Conservation (phyloP, 768 basidiomycete genomes). For the Dioszegia hungarica region DNA sequence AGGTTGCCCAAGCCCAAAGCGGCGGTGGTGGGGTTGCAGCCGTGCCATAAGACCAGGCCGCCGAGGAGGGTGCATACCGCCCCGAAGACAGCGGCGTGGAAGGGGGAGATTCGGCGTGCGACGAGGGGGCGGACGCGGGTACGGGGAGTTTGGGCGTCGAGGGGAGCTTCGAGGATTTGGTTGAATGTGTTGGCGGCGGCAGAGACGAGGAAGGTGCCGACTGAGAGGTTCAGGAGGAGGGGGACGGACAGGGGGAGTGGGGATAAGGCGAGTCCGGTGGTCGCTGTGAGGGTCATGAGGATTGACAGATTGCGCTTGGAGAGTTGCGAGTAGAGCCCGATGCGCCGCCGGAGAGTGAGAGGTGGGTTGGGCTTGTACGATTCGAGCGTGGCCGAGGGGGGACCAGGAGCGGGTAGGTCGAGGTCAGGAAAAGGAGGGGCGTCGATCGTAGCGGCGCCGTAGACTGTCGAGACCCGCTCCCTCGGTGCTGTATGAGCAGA, state of each 20-base stretch:
- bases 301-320: conserved; percentile 78
- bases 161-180: conserved; percentile 88
- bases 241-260: conserved; percentile 80
- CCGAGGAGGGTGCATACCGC: conserved; percentile 70
- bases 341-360: conserved; percentile 53
- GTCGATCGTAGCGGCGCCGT: conserved; percentile 17
- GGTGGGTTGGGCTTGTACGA: conserved; percentile 39
- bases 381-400: conserved; percentile 29
- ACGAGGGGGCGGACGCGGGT: conserved; percentile 85
- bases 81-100: conserved; percentile 80
- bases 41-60: conserved; percentile 67
- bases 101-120: conserved; percentile 71
- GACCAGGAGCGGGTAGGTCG: conserved; percentile 25
- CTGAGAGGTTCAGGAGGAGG: conserved; percentile 74
- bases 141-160: conserved; percentile 93
- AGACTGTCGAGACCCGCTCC: conserved; percentile 21
- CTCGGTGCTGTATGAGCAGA: conserved; percentile 20
- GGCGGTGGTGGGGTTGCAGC: conserved; percentile 83
- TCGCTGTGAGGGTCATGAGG: conserved; percentile 79
- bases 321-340: conserved; percentile 68
- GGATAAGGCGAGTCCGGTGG: conserved; percentile 87
- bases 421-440: conserved; percentile 28
- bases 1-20: conserved; percentile 77
- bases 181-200: conserved; percentile 93
- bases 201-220: conserved; percentile 84